A percentile compares a stretch with the other conserved stretches of the same genome.
Conservation (phyloP, 305 asterid species). For the Fraxinus latifolia region DNA sequence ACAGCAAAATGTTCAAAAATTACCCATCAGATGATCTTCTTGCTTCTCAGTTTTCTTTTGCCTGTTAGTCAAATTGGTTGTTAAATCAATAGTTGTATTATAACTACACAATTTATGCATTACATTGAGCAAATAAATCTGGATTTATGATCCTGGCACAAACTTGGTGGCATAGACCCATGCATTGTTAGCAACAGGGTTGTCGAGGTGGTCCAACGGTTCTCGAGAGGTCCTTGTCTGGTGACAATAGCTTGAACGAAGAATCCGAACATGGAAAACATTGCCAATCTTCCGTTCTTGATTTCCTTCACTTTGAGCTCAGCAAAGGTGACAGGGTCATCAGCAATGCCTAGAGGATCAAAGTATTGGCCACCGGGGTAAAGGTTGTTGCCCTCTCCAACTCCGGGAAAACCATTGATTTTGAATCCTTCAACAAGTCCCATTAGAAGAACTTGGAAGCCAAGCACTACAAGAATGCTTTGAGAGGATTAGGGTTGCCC, state of each 20-base stretch:
- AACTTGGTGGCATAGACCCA: conserved; percentile 86
- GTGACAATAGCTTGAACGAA: conserved; percentile 64
- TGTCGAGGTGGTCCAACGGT: conserved; percentile 71
- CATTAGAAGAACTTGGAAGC: conserved; percentile 72
- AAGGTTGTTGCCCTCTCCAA: conserved; percentile 74
- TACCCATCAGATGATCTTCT: not conserved
- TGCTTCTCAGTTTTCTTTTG: not conserved
- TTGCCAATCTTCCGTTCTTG: conserved; percentile 73
- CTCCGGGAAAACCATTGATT: conserved; percentile 68
- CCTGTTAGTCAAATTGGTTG: not conserved
- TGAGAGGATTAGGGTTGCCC: conserved; percentile 75
- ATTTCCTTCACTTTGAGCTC: conserved; percentile 80
- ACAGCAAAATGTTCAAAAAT: not conserved
- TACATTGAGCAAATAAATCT: not conserved
- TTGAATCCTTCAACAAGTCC: conserved; percentile 73
- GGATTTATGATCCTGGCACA: conserved; percentile 60
- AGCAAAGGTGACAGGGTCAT: conserved; percentile 65
- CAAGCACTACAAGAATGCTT: conserved; percentile 74
- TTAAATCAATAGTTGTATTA: not conserved
- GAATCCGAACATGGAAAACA: conserved; percentile 75
- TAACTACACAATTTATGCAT: not conserved
- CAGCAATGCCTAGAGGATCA: conserved; percentile 72
- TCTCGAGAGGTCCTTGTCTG: conserved; percentile 66
- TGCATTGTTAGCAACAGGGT: conserved; percentile 82
- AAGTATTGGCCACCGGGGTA: conserved; percentile 87